Evolutionary conservation across 805 yeast species (phyloP), one percentile per base, ranked within the genome.

Genomic region (Hanseniaspora clermontiae): DNA sequence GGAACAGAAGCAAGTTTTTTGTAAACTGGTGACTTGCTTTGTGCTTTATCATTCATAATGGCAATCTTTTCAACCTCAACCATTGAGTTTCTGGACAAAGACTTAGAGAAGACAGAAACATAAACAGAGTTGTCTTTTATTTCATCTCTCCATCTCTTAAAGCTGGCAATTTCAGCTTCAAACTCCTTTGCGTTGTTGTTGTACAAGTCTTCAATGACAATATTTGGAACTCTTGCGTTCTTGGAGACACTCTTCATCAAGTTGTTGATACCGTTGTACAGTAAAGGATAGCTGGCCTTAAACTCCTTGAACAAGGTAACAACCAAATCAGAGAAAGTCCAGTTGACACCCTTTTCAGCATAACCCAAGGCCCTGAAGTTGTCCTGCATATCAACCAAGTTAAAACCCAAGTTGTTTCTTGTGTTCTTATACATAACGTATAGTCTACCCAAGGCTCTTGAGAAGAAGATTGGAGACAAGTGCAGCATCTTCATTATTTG

Each of bases 291-390:
- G 51, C 73, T 73, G 11, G 65, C 62, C 62, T 72, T 70, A 66
- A 88, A 93, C 34, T 79, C 82, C 50, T 73, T 70, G 49, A 93
- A 68, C 60, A 90, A 72, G 37, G 77, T 74, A 42, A 85, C 69
- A 0, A 97, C 95, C 62, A 83, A 71, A 10, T 80, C 81, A 60
- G 95, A 85, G 68, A 74, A 93, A 62, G 82, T 88, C 98, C 98
- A 93, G 24, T 81, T 82, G 51, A 75, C 74, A 29, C 73, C 77
- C 64, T 82, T 81, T 58, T 82, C 77, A 1, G 96, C 81, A 71
- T 81, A 91, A 5, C 97, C 98, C 60, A 90, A 74, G 3, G 87
- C 97, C 69, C 91, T 91, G 63, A 79, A 77, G 62, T 88, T 80
- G 59, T 80, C 79, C 24, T 79, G 79, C 61, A 90, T 96, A 68